Evolutionary conservation across 2,329 filamentous ascomycete species (phyloP).

Genomic region (Arthroderma sp.): DNA sequence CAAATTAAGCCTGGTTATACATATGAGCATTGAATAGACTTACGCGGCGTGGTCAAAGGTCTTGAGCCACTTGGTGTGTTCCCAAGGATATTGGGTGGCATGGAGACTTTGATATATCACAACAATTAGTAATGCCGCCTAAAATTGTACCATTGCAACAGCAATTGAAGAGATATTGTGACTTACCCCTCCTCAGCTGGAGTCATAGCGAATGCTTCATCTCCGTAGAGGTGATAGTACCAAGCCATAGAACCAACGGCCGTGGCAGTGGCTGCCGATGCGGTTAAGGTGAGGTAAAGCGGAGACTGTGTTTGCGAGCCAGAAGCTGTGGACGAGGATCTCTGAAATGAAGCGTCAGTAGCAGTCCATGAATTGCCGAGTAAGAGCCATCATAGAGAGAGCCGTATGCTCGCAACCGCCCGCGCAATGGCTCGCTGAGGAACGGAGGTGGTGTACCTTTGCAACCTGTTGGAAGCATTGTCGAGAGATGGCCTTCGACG

Average conservation of each 20-base stretch:
- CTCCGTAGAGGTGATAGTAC: slow-evolving; percentile 95
- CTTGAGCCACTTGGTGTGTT: slow-evolving; percentile 81
- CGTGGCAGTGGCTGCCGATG: slow-evolving; percentile 71
- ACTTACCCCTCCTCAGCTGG: slow-evolving; percentile 97
- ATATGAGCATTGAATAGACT: slow-evolving; percentile 35
- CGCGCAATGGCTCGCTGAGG: slow-evolving; percentile 22
- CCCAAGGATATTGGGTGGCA: slow-evolving; percentile 86
- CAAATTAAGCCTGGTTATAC: not conserved
- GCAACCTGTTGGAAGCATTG: slow-evolving; percentile 59
- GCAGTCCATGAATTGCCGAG: not conserved
- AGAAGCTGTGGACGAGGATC: slow-evolving; percentile 45
- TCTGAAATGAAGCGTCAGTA: slow-evolving; percentile 6
- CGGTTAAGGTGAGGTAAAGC: slow-evolving; percentile 74
- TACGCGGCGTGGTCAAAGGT: slow-evolving; percentile 96
- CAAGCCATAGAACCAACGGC: slow-evolving; percentile 84
- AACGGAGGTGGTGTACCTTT: slow-evolving; percentile 51
- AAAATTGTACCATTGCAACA: not conserved
- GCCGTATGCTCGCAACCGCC: not conserved
- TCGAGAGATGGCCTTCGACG: slow-evolving; percentile 66
- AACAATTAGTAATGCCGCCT: slow-evolving; percentile 2
- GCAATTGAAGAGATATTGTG: slow-evolving; percentile 14
- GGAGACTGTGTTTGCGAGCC: slow-evolving; percentile 52
- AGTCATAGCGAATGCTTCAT: slow-evolving; percentile 76
- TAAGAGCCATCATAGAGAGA: not conserved
- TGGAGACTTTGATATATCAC: slow-evolving; percentile 56